Evolutionary conservation across 169 alveolate species (phyloP), one percentile per base, ranked within the genome.

Genomic region (Cryptosporidium sp.): DNA sequence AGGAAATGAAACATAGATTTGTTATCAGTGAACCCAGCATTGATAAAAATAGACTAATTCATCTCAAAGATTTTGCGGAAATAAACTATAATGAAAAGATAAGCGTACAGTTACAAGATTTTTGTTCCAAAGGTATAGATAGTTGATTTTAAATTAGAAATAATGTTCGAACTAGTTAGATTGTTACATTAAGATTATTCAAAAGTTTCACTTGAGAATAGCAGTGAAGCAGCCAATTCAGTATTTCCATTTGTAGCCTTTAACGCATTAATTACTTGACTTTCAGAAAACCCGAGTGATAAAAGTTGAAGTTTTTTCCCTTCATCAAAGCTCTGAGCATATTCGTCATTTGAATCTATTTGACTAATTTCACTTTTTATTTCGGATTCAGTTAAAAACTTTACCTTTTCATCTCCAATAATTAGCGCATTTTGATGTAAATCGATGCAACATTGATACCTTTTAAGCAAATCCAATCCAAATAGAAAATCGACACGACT

Each of bases 391-490:
- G 95, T 85, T 68, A 95, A 92, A 91, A 95, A 95, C 48, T 93
- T 94, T 4, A 97, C 98, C 31, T 91, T 92, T 39, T 96, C 93
- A 70, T 95, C 96, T 21, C 96, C 97, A 85, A 96, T 94, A 31
- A 93, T 91, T 55, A 98, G 94, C 58, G 92, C 93, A 74, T 96
- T 95, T 59, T 95, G 84, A 85, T 93, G 93, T 62, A 98, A 93
- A 93, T 97, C 98, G 33, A 98, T 97, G 84, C 84, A 85, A 91
- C 99, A 97, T 92, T 95, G 94, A 93, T 96, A 96, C 71, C 98
- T 94, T 84, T 96, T 93, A 70, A 97, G 92, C 92, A 96, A 92
- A 91, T 98, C 99, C 41, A 98, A 93, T 18, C 99, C 99, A 67
- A 98, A 94, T 35, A 98, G 86, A 91, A 97, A 96, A 75, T 96